phyloP scores from a whole-genome alignment of 306 rosid species.

The Cucumis cinereus region DNA sequence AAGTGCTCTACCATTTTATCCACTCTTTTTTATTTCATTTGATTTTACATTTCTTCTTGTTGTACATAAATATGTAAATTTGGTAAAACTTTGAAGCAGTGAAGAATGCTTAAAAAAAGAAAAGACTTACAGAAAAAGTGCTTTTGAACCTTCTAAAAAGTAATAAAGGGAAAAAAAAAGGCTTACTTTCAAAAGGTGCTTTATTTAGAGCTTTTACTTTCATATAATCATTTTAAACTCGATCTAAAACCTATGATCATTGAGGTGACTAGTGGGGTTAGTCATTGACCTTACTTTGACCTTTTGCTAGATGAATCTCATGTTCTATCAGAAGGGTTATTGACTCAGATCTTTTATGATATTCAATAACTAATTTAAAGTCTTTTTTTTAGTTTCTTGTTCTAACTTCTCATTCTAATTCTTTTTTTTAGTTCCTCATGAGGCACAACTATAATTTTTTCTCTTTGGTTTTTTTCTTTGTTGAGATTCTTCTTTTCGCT shows the following conservation, averaged over 20 bases:
- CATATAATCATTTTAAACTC: background rate
- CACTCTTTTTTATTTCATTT: background rate
- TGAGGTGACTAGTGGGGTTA: background rate
- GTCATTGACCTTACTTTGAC: background rate
- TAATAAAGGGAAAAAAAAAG: background rate
- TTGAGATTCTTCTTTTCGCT: no score
- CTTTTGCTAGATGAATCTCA: background rate
- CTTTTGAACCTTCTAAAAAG: background rate
- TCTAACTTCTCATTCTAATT: no score
- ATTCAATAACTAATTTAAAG: background rate
- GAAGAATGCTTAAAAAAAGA: background rate
- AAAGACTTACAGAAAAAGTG: background rate
- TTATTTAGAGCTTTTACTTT: background rate
- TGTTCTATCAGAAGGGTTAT: background rate
- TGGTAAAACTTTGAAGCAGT: background rate
- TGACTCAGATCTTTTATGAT: background rate
- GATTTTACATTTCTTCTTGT: background rate
- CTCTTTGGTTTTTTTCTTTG: no score
- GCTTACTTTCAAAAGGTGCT: background rate
- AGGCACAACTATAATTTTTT: no score
- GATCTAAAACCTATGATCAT: background rate
- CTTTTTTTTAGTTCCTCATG: no score
- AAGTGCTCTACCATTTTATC: background rate
- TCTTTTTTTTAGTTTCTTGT: no score
- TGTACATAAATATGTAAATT: background rate